Evolutionary conservation across 2,329 filamentous ascomycete species (phyloP), one percentile per base, ranked within the genome.

Genomic region (Diaporthe citriasiana): DNA sequence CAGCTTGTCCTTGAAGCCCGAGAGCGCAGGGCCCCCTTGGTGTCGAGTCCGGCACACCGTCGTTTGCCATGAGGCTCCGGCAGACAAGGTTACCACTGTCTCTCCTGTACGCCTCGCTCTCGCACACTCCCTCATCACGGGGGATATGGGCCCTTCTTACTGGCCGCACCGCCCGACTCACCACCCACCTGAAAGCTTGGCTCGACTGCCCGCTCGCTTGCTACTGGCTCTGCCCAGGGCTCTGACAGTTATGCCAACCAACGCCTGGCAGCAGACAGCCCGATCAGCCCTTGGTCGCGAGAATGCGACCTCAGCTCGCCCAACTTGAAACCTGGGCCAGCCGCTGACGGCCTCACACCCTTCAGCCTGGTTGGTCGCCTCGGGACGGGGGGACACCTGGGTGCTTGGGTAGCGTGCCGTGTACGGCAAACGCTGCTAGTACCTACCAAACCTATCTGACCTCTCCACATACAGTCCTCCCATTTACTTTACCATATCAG

Each of bases 241-340:
- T 35, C 27, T 35, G 60, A 22, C 60, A 42, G 33, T 56, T 30
- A 45, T 45, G 57, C 38, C 38, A 63, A 19, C 38, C 38, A 63
- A 19, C 38, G n/a, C 57, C 57, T 63, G 38, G n/a, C 59, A 65
- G 59, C 19, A 15, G 42, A n/a, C 60, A 35, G 42, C 42, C 59
- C 42, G 66, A 70, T 57, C 53, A 33, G 27, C 69, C 22, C 30
- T 19, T 71, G 56, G 69, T 63, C 69, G 56, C 69, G 38, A 42
- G 56, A 4, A 50, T 60, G 30, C 22, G 69, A 60, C 69, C 69
- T 63, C 70, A 63, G 63, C 70, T 71, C 56, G 55, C 70, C 70
- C 47, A 71, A 60, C 70, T 53, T 71, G 70, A 71, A 71, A 71
- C 70, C 50, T 55, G 45, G 47, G 45, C 70, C 70, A 50, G 45